Base-by-base conservation (phyloP, 1,139 yeast genomes). In the Tardiomyces blankii region DNA sequence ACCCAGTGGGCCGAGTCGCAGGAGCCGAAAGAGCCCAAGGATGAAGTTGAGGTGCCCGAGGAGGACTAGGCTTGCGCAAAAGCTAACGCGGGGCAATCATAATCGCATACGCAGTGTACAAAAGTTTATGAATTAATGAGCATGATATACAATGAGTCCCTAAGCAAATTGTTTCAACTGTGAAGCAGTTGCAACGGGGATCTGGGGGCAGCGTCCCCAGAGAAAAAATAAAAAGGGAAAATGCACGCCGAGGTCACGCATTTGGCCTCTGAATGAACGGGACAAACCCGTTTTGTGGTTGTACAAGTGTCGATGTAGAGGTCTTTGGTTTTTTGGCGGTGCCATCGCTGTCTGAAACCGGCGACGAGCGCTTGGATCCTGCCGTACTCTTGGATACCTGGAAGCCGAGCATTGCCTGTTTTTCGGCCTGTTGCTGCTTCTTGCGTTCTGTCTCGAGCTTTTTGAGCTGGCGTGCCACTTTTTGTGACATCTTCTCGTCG, bases 1-100 rank as follows among this genome's bases (percentile, higher is more conserved):
- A 91, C 98, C 0, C 99, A 91, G 61, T 91, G 98, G 98, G 80
- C 88, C 25, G 99, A 93, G 61, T 71, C 80, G 6, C 98, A 91
- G 64, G 99, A 91, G 63, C 97, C 96, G 18, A 89, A 89, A 62
- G 97, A 89, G 61, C 97, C 97, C 1, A 74, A 77, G 38, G 97
- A 89, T 51, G 87, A 80, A 51, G 62, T 75, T 16, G 89, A 82
- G 44, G 57, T 73, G 7, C 80, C 74, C 5, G 84, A 78, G 9
- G 71, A 67, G 30, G 70, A 62, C 19, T 51, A 46, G 49, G 47
- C 46, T 12, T 5, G 12, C 3, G 4, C n/a, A 28, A 28, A 28
- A 28, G 32, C 7, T 21, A 7, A 4, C 4, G 25, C 7, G 7
- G 25, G 7, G 25, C 25, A 21, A 4, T 4, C 25, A 5, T 4